Evolutionary conservation across 805 yeast species (phyloP).

Genomic region (Ogataea thermomethanolica): DNA sequence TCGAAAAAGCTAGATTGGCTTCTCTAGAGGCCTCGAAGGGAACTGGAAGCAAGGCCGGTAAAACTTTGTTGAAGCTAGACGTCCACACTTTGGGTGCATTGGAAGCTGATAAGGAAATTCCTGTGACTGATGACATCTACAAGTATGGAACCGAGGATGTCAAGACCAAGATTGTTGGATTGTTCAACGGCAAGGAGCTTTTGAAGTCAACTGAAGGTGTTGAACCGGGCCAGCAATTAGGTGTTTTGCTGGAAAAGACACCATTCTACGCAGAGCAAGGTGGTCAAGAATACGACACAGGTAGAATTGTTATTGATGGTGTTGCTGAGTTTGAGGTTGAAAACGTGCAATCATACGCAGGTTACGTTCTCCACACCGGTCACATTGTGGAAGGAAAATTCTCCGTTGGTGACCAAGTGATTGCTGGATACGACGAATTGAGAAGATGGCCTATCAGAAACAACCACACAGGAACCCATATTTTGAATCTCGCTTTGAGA

Average conservation of each 20-base stretch:
- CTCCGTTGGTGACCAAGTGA: constrained; percentile 63
- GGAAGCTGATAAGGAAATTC: constrained; percentile 52
- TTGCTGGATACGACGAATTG: constrained; percentile 86
- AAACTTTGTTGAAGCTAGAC: constrained; percentile 70
- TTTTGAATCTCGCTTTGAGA: constrained; percentile 84
- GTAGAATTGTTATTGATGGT: constrained; percentile 87
- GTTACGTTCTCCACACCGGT: constrained; percentile 96
- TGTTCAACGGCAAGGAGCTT: constrained; percentile 65
- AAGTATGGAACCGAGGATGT: constrained; percentile 75
- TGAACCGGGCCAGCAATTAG: constrained; percentile 51
- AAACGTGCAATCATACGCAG: constrained; percentile 90
- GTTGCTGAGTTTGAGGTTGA: constrained; percentile 82
- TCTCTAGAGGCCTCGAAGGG: constrained; percentile 96
- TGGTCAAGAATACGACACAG: constrained; percentile 97
- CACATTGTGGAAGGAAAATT: constrained; percentile 71
- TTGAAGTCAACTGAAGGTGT: constrained; percentile 41
- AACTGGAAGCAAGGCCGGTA: constrained; percentile 56
- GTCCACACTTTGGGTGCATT: constrained; percentile 84
- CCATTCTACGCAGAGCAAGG: constrained; percentile 99
- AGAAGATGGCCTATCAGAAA: constrained; percentile 96
- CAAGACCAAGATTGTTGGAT: constrained; percentile 64
- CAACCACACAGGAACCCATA: constrained; percentile 98
- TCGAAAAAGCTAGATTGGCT: constrained; percentile 84
- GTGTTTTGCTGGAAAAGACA: constrained; percentile 82
- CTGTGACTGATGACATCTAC: constrained; percentile 78